A percentile compares a stretch with the other conserved stretches of the same genome.
Evolutionary conservation across 1,284 basidiomycete species (phyloP).

Genomic region (Rhodotorula sp.): DNA sequence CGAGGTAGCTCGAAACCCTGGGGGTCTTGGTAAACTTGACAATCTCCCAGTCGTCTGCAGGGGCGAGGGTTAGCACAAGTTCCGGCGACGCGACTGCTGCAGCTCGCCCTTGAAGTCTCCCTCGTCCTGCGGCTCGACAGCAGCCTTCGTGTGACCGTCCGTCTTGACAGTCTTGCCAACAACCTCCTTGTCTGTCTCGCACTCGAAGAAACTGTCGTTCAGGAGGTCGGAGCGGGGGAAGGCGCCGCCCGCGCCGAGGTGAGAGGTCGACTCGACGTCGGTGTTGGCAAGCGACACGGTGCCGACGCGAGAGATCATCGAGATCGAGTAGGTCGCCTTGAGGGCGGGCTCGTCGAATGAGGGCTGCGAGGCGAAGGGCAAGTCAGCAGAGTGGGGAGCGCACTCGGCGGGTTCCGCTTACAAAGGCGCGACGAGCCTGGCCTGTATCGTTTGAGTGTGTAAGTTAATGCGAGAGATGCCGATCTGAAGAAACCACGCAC

Average conservation of each 20-base stretch:
- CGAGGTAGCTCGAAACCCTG: slow-evolving; percentile 84
- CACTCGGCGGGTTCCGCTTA: not conserved
- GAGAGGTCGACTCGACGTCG: slow-evolving; percentile 62
- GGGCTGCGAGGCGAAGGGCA: slow-evolving; percentile 51
- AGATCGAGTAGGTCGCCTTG: slow-evolving; percentile 82
- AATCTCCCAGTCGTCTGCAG: slow-evolving; percentile 45
- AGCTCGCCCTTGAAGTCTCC: slow-evolving; percentile 18
- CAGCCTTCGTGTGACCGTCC: slow-evolving; percentile 43
- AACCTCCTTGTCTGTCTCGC: slow-evolving; percentile 55
- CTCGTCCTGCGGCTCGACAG: not conserved
- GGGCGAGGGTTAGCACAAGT: not conserved
- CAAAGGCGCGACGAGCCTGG: slow-evolving; percentile 48
- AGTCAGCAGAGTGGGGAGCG: slow-evolving; percentile 33
- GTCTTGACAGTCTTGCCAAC: slow-evolving; percentile 51
- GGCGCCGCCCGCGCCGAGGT: slow-evolving; percentile 62
- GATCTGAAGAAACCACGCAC: slow-evolving; percentile 56
- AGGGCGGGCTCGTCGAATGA: slow-evolving; percentile 90
- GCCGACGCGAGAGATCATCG: slow-evolving; percentile 72
- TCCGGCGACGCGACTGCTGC: fast-evolving
- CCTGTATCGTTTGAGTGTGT: not conserved
- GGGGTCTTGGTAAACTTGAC: slow-evolving; percentile 48
- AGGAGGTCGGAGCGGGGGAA: slow-evolving; percentile 16
- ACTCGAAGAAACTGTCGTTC: slow-evolving; percentile 10
- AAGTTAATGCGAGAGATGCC: slow-evolving; percentile 23
- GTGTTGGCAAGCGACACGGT: slow-evolving; percentile 73